Evolutionary conservation across 2,329 filamentous ascomycete genomes (phyloP), one percentile per base, ranked within the genome.

Genomic region (Sclerotiophoma versabilis): DNA sequence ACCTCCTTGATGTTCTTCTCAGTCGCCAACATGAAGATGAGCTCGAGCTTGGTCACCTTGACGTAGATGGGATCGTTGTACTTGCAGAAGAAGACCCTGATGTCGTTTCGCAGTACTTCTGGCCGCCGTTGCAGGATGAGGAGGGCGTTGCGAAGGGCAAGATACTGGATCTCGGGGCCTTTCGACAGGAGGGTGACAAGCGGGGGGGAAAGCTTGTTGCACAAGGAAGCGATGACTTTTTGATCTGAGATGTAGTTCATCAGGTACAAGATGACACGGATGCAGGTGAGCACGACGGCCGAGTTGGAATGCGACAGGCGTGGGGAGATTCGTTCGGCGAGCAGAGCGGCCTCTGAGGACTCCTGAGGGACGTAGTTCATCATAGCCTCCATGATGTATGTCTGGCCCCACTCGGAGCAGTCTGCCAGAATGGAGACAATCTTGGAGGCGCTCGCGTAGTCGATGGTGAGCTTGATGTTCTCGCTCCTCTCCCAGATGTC

Each of bases 41-140:
- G 84, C 77, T 99, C 95, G 43, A 99, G 83, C 77, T 99, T 99
- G 14, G 95, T 99, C 45, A 99, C 95, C 77, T 99, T 99, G 78
- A 99, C 95, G 74, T 98, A 99, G 61, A 99, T 99, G 0, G 95
- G 95, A 71, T 99, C 95, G 75, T 99, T 99, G 78, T 99, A 99
- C 82, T 99, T 99, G 86, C 95, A 99, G 78, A 99, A 99, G 79
- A 99, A 99, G 26, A 99, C 95, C 39, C 95, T 87, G 59, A 99
- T 98, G 75, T 99, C 95, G 76, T 97, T 98, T 60, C 92, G 87
- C 48, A 99, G 78, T 8, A 99, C 93, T 69, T 98, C 95, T 0
- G 95, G 95, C 50, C 93, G 84, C 66, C 93, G 84, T 75, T 99
- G 95, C 46, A 99, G 80, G 64, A 99, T 99, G 12, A 99, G 82